These are phyloP conservation scores for Phytopythium montanum DNA, from an alignment of 352 stramenopile species.

Conservation along the genomic window DNA sequence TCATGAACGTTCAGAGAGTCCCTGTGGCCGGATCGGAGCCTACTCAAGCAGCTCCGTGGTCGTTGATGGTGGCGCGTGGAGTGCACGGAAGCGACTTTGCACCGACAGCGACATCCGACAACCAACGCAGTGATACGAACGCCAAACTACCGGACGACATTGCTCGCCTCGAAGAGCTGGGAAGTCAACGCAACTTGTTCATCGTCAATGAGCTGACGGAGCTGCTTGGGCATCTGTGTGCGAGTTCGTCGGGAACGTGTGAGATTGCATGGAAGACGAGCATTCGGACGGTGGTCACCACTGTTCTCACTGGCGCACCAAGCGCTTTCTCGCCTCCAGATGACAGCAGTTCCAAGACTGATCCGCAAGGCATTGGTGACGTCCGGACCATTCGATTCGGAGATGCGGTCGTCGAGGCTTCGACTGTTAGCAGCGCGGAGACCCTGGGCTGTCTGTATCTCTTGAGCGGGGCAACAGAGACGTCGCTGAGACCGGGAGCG, in stretches of 20 bases:
- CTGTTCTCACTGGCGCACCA: neutral
- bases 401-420: conserved; percentile 12
- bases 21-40: neutral
- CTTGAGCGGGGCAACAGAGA: conserved; percentile 27
- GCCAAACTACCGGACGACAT: conserved; percentile 11
- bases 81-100: conserved; percentile 34
- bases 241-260: conserved; percentile 4
- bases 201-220: conserved; percentile 28
- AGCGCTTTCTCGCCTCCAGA: conserved; percentile 4
- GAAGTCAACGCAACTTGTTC: conserved; percentile 19
- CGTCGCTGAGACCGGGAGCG: conserved; percentile 28
- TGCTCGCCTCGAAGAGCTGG: conserved; percentile 17
- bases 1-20: neutral
- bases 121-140: neutral
- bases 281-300: conserved; percentile 9
- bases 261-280: conserved; percentile 11
- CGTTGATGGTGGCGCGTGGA: conserved; percentile 21
- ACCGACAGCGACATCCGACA: conserved; percentile 2
- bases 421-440: conserved; percentile 20
- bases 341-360: neutral
- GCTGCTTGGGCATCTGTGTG: conserved; percentile 18
- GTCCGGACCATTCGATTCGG: conserved; percentile 18
- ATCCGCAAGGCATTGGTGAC: neutral
- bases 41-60: conserved; percentile 15
- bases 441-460: conserved; percentile 26